Percentiles rank a stretch among this genome's conserved stretches.
These are phyloP conservation scores for Chalciporus sphaerocephalus DNA, from an alignment of 768 basidiomycete genomes.

Conservation along the genomic window DNA sequence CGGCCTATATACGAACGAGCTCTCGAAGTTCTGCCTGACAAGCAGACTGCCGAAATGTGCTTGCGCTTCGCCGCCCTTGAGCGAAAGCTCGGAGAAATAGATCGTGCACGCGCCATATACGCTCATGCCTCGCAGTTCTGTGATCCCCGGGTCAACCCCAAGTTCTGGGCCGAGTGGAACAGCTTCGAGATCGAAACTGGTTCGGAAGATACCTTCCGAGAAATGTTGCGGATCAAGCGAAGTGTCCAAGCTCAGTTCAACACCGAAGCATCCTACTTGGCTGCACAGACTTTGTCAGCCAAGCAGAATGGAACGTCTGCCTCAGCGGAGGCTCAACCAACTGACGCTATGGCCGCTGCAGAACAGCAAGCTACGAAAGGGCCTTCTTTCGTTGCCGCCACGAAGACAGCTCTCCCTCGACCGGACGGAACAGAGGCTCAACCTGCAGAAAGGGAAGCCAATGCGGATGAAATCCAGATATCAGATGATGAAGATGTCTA, in stretches of 20 bases:
- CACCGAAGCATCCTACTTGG: constrained; percentile 90
- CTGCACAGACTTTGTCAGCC: constrained; percentile 81
- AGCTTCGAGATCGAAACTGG: constrained; percentile 97
- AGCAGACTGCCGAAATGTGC: constrained; percentile 96
- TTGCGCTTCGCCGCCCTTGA: constrained; percentile 93
- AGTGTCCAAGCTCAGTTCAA: constrained; percentile 99
- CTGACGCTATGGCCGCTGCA: constrained; percentile 86
- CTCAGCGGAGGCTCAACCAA: constrained; percentile 39
- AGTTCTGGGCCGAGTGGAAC: constrained; percentile 98
- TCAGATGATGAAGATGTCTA: constrained; percentile 76
- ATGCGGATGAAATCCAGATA: constrained; percentile 85
- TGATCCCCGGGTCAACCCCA: constrained; percentile 85
- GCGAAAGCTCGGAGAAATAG: constrained; percentile 97
- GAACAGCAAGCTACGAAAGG: constrained; percentile 64
- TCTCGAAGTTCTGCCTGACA: constrained; percentile 87
- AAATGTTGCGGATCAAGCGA: constrained; percentile 93
- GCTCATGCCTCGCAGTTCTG: constrained; percentile 99
- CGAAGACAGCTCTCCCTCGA: constrained; percentile 42
- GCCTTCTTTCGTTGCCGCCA: constrained; percentile 77
- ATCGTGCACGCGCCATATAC: constrained; percentile 92
- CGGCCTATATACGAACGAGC: constrained; percentile 95
- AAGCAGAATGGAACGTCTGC: constrained; percentile 49
- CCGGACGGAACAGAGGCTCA: constrained; percentile 38
- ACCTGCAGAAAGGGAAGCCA: constrained; percentile 34
- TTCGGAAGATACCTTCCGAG: constrained; percentile 96